Evolutionary conservation across 139 green algal species (phyloP).

Genomic region (Chlorella sp.): DNA sequence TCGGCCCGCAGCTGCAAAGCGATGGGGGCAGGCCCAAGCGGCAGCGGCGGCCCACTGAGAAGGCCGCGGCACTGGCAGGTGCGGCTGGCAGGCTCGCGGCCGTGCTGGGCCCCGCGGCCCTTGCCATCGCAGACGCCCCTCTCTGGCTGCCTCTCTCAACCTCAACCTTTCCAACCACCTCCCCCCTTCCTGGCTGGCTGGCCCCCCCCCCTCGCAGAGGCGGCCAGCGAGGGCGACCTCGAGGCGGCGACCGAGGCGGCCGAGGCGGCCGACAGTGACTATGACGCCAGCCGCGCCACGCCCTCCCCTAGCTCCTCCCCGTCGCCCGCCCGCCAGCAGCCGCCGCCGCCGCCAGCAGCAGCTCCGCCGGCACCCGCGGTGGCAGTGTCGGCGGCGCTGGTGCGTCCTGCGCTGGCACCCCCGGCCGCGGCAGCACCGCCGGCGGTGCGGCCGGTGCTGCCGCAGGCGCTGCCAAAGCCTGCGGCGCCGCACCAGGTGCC

Average conservation of each 20-base stretch:
- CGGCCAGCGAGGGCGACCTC: background rate
- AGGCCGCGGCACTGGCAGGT: conserved; percentile 12
- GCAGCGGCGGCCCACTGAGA: conserved; percentile 16
- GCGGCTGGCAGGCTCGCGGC: background rate
- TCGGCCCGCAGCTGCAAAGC: too few species aligned
- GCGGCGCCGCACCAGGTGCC: conserved; percentile 10
- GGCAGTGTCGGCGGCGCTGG: background rate
- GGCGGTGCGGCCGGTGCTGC: background rate
- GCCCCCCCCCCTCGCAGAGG: background rate
- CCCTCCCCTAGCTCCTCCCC: too few species aligned
- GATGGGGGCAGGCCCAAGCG: conserved; percentile 16
- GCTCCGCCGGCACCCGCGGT: background rate
- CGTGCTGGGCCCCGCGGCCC: background rate
- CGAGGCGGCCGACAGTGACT: background rate
- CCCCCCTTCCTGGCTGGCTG: background rate
- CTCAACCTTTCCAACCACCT: background rate
- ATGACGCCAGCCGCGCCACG: too few species aligned
- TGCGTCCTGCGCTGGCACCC: conserved; percentile 10
- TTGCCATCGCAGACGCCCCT: background rate
- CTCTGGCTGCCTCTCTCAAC: background rate
- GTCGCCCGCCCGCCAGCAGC: background rate
- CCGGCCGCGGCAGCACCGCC: background rate
- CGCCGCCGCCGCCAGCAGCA: conserved; percentile 3
- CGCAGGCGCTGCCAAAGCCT: background rate
- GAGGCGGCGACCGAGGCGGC: conserved; percentile 4